Base-by-base conservation (phyloP, 2,329 filamentous ascomycete species). In the Talaromyces sp. region DNA sequence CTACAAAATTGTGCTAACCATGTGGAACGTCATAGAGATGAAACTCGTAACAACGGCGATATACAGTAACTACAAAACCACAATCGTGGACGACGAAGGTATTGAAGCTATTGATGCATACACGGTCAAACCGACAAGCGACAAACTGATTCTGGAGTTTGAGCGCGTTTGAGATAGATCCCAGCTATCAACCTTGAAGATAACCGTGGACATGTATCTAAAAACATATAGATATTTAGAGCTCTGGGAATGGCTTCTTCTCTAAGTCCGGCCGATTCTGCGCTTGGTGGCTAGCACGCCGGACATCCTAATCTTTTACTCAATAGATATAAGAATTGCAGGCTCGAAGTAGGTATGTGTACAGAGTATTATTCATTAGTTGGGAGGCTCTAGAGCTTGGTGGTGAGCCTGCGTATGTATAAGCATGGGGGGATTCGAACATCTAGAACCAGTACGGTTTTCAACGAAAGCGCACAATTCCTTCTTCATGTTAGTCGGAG, bases 21-120 rank as follows among this genome's bases (percentile, higher is more conserved):
- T 50, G 11, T 3, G 22, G 6, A n/a, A 54, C 65, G 66, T 28
- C 64, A n/a, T n/a, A 87, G 88, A 89, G 63, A 89, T 91, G 75
- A 91, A 91, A 71, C 77, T 88, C 45, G 82, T 87, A 5, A 74
- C 87, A 33, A 86, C 87, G 0, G 81, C 83, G 1, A 82, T 94
- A 5, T 93, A 91, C 70, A 82, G 83, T 2, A 88, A 86, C 57
- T 89, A 83, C 67, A 79, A 70, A 5, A 87, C 81, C 0, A 69
- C 77, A 3, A 77, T 89, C 53, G 77, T 89, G 2, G 76, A 88
- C 58, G 86, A 88, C 63, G 75, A 78, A 1, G 81, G 81, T 0
- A 86, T 89, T 61, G 83, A 88, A 65, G 84, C 83, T 62, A 80
- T 80, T 1, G 87, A 89, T 71, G 82, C 81, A 2, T 89, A 88